These are phyloP conservation scores for Gardenia jasminoides DNA, from an alignment of 257 asterid genomes.

Conservation along the genomic window DNA sequence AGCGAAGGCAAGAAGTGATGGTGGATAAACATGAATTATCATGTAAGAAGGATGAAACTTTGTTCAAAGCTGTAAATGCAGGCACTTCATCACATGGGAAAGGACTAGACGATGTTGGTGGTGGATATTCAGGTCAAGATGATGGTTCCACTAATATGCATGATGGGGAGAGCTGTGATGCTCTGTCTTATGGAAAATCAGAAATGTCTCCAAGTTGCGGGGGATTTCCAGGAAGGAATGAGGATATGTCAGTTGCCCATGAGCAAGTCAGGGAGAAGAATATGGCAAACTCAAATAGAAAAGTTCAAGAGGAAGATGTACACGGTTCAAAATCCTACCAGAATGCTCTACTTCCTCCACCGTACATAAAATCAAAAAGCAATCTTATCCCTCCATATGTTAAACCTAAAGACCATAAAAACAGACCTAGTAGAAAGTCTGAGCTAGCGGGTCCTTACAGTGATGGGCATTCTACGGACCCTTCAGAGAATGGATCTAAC, in stretches of 20 bases:
- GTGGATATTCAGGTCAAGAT: constrained; percentile 27
- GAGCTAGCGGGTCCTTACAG: constrained; percentile 30
- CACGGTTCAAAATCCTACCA: constrained; percentile 40
- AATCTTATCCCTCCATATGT: constrained; percentile 55
- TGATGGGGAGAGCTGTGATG: constrained; percentile 32
- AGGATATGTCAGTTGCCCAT: constrained; percentile 26
- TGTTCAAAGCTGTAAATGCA: constrained; percentile 36
- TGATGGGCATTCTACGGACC: constrained; percentile 24
- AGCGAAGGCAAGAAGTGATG: constrained; percentile 34
- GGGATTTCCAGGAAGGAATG: constrained; percentile 33
- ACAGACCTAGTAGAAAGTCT: constrained; percentile 35
- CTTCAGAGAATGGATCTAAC: constrained; percentile 25
- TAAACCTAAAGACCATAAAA: constrained; percentile 51
- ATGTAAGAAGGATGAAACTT: constrained; percentile 32
- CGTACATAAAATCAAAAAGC: constrained; percentile 60
- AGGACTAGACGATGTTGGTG: constrained; percentile 29
- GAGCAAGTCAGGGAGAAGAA: constrained; percentile 22
- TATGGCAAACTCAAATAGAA: constrained; percentile 25
- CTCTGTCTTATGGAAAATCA: constrained; percentile 36
- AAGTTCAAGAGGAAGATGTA: constrained; percentile 34
- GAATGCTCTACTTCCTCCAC: constrained; percentile 59
- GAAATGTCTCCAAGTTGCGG: constrained; percentile 26
- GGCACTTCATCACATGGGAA: constrained; percentile 42
- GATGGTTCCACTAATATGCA: constrained; percentile 25
- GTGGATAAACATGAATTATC: constrained; percentile 33